Percentiles rank a stretch among this genome's conserved stretches.
phyloP scores from a whole-genome alignment of 768 basidiomycete species.

The Rhizopogon roseolus region DNA sequence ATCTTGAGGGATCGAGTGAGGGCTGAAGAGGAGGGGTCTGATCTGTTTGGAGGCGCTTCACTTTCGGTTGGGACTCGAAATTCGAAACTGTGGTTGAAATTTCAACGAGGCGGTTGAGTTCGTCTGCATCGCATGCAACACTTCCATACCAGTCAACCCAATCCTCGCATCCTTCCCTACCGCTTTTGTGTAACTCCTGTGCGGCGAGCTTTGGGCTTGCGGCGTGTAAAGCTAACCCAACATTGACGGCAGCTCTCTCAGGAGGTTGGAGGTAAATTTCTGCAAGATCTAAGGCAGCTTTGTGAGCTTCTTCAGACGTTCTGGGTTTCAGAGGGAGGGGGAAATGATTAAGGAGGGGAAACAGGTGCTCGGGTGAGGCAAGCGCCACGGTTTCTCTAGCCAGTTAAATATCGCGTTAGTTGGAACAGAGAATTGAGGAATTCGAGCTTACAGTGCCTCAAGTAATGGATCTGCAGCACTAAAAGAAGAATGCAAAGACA shows the following conservation, averaged over 20 bases:
- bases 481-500: slow-evolving; percentile 26
- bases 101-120: slow-evolving; percentile 48
- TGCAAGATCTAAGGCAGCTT: slow-evolving; percentile 33
- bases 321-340: slow-evolving; percentile 41
- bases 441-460: slow-evolving; percentile 23
- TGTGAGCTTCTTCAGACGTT: slow-evolving; percentile 48
- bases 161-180: slow-evolving; percentile 47
- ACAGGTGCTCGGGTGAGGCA: slow-evolving; percentile 71
- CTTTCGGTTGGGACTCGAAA: slow-evolving; percentile 23
- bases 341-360: slow-evolving; percentile 61
- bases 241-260: slow-evolving; percentile 52
- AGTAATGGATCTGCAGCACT: slow-evolving; percentile 20
- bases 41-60: slow-evolving; percentile 68
- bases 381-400: slow-evolving; percentile 77
- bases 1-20: slow-evolving; percentile 41
- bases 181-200: slow-evolving; percentile 12
- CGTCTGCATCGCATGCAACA: slow-evolving; percentile 63
- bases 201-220: slow-evolving; percentile 81
- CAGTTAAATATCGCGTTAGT: background rate
- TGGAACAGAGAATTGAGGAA: background rate
- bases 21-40: slow-evolving; percentile 58
- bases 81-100: slow-evolving; percentile 27
- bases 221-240: slow-evolving; percentile 74
- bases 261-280: slow-evolving; percentile 41
- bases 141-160: slow-evolving; percentile 87